These are phyloP conservation scores for Cerioporus squamosus DNA, from an alignment of 1,284 basidiomycete genomes.

Conservation along the genomic window DNA sequence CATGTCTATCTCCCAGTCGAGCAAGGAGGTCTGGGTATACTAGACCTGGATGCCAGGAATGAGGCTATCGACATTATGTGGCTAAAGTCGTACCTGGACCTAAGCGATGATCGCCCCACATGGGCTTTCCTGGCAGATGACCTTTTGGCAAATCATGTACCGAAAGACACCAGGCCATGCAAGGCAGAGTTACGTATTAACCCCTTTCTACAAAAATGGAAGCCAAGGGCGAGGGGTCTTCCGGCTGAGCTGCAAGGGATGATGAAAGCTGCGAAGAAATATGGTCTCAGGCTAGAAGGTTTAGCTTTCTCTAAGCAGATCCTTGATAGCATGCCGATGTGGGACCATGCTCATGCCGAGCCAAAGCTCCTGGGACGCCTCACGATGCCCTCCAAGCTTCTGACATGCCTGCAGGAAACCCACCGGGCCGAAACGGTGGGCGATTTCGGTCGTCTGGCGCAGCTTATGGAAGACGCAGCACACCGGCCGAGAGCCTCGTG, in stretches of 20 bases:
- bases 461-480: too few species aligned
- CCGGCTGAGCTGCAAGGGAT: slow-evolving; percentile 4
- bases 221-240: not conserved
- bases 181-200: not conserved
- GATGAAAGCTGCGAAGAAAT: not conserved
- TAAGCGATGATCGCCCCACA: slow-evolving; percentile 9
- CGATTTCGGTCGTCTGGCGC: too few species aligned
- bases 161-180: too few species aligned
- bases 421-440: too few species aligned
- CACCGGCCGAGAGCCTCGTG: too few species aligned
- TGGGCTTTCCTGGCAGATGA: slow-evolving; percentile 32
- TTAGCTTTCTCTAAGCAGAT: slow-evolving; percentile 7
- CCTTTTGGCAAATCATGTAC: not conserved
- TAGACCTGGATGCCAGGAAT: slow-evolving; percentile 29
- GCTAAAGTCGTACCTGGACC: slow-evolving; percentile 25
- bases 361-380: not conserved
- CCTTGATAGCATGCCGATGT: slow-evolving; percentile 24
- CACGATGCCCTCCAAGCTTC: not conserved
- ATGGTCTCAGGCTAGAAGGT: not conserved
- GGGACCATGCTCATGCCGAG: slow-evolving; percentile 20
- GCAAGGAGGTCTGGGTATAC: slow-evolving; percentile 26
- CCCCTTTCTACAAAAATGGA: not conserved
- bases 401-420: not conserved
- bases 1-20: too few species aligned
- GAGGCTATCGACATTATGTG: slow-evolving; percentile 33